phyloP scores from a whole-genome alignment of 768 basidiomycete genomes.

The Collybia nuda region DNA sequence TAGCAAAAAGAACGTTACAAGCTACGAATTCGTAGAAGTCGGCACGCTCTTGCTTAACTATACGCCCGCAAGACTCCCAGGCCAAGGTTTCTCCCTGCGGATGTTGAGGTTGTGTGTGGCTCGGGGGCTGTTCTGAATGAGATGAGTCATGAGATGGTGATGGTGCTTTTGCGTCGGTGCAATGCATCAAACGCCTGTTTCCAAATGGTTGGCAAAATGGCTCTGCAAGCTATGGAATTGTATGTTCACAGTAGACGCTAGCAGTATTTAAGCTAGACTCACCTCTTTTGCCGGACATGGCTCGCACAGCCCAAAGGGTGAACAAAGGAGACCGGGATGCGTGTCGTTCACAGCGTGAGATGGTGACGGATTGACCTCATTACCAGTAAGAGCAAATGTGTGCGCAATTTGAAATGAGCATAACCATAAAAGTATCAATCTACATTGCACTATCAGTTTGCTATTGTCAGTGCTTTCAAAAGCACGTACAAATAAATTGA shows the following conservation, averaged over 20 bases:
- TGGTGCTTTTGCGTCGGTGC: slow-evolving; percentile 42
- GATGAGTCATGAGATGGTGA: slow-evolving; percentile 18
- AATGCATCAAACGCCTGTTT: slow-evolving; percentile 88
- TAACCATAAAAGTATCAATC: slow-evolving; percentile 15
- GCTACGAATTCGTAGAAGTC: slow-evolving; percentile 93
- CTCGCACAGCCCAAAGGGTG: slow-evolving; percentile 58
- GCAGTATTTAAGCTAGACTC: slow-evolving; percentile 22
- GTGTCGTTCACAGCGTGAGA: slow-evolving; percentile 23
- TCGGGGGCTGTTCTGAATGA: slow-evolving; percentile 10
- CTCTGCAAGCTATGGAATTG: slow-evolving; percentile 61
- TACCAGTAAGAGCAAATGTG: slow-evolving; percentile 9
- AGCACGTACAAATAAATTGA: slow-evolving; percentile 32
- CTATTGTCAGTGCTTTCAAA: background rate
- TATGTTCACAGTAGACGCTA: slow-evolving; percentile 2
- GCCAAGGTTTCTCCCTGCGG: slow-evolving; percentile 66
- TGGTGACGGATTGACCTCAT: slow-evolving; percentile 7
- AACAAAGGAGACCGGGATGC: slow-evolving; percentile 37
- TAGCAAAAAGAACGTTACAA: slow-evolving; percentile 74
- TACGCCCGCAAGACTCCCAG: slow-evolving; percentile 93
- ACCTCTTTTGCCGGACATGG: slow-evolving; percentile 66
- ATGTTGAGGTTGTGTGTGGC: slow-evolving; percentile 13
- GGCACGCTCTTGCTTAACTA: slow-evolving; percentile 71
- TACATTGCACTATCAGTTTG: slow-evolving; percentile 2
- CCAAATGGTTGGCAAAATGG: slow-evolving; percentile 97
- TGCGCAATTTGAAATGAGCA: slow-evolving; percentile 7